Conservation (phyloP, 257 asterid genomes). For the Echium plantagineum region DNA sequence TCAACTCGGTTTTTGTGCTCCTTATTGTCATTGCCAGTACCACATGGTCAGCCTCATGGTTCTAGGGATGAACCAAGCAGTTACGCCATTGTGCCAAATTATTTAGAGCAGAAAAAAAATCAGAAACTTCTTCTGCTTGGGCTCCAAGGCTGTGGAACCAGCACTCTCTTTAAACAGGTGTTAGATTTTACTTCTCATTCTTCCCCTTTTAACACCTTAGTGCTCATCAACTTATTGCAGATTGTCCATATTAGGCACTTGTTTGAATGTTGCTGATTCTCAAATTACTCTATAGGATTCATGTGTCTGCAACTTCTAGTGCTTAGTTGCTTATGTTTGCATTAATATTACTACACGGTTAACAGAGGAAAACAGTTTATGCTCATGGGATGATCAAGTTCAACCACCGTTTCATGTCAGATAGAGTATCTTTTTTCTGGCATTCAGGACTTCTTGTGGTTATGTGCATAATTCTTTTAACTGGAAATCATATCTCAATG, state of each 20-base stretch:
- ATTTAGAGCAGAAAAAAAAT: conserved; percentile 29
- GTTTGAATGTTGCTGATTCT: not conserved
- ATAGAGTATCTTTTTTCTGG: not conserved
- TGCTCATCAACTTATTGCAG: not conserved
- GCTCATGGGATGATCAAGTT: not conserved
- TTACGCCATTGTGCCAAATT: conserved; percentile 25
- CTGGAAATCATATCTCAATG: not conserved
- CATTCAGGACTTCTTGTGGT: not conserved
- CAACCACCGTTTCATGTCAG: not conserved
- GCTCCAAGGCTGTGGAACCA: conserved; percentile 53
- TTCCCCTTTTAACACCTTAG: not conserved
- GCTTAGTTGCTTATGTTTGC: not conserved
- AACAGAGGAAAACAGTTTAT: not conserved
- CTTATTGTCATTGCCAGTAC: conserved; percentile 57
- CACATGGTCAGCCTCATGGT: conserved; percentile 29
- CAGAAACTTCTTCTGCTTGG: conserved; percentile 63
- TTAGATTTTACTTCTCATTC: not conserved
- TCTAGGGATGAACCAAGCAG: conserved; percentile 24
- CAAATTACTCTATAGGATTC: not conserved
- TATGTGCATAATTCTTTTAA: not conserved
- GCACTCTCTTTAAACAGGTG: conserved; percentile 76
- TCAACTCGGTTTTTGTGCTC: conserved; percentile 57
- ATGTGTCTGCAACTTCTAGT: not conserved
- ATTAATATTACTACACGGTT: no score
- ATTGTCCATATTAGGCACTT: not conserved